Evolutionary conservation across 768 basidiomycete genomes (phyloP).

Genomic region (Dentipellis sp.): DNA sequence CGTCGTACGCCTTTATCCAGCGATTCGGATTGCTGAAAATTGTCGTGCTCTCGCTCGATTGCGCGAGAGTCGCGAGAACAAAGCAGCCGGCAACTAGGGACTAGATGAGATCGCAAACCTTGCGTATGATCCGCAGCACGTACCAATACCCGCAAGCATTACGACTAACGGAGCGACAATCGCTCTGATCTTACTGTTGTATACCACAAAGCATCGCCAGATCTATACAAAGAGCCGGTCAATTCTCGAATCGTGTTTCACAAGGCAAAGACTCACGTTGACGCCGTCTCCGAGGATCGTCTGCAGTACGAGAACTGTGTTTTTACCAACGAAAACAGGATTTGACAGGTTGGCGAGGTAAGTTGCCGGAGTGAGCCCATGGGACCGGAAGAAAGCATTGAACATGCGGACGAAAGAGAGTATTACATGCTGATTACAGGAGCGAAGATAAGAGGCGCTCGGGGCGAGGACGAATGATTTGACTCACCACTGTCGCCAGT

Average conservation of each 20-base stretch:
- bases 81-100: not conserved
- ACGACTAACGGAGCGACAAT: not conserved
- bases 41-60: not conserved
- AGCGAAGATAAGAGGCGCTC: no score
- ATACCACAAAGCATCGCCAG: not conserved
- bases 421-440: not conserved
- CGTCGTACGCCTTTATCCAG: not conserved
- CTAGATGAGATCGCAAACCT: not conserved
- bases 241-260: not conserved
- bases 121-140: no score
- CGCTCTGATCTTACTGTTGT: not conserved
- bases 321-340: not conserved
- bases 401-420: not conserved
- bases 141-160: not conserved
- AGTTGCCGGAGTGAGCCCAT: not conserved
- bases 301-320: not conserved
- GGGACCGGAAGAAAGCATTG: not conserved
- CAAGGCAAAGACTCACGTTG: not conserved
- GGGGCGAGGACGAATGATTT: not conserved
- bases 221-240: not conserved
- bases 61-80: not conserved
- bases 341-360: not conserved
- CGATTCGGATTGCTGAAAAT: not conserved
- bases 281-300: not conserved
- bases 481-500: not conserved